These are phyloP conservation scores for Lycium barbarum DNA, from an alignment of 257 asterid genomes.

Conservation along the genomic window DNA sequence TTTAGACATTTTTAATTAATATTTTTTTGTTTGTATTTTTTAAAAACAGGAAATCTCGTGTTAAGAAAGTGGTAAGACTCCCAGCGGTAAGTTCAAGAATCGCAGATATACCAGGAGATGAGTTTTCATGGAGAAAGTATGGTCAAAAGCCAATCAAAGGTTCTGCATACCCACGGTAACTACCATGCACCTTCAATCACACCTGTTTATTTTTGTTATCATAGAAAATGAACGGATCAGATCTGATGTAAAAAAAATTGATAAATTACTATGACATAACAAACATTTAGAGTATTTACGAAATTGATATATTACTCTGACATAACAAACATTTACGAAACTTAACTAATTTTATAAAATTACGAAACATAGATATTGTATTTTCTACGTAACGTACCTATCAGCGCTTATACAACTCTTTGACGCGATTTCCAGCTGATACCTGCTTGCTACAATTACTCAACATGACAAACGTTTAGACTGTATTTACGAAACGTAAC, in stretches of 20 bases:
- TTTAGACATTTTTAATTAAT: not conserved
- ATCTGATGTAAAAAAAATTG: not conserved
- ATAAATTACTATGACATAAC: no score
- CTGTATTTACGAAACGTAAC: no score
- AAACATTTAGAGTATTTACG: no score
- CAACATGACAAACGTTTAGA: no score
- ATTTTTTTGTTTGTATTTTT: not conserved
- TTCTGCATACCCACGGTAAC: constrained; percentile 83
- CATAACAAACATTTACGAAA: no score
- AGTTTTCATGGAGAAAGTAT: constrained; percentile 82
- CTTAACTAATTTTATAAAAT: no score
- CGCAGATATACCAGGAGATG: constrained; percentile 75
- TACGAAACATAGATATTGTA: no score
- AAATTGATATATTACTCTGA: no score
- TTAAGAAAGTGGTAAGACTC: constrained; percentile 60
- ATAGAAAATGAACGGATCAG: not conserved
- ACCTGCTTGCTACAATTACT: no score
- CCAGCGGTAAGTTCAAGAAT: constrained; percentile 74
- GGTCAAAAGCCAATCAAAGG: constrained; percentile 92
- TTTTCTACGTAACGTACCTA: no score
- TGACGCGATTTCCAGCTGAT: no score
- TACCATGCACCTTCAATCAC: constrained; percentile 36
- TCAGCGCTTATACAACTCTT: no score
- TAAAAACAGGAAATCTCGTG: constrained; percentile 59
- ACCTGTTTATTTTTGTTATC: not conserved